Base-by-base conservation (phyloP, 2,329 filamentous ascomycete species). In the Amylocarpus encephaloides region DNA sequence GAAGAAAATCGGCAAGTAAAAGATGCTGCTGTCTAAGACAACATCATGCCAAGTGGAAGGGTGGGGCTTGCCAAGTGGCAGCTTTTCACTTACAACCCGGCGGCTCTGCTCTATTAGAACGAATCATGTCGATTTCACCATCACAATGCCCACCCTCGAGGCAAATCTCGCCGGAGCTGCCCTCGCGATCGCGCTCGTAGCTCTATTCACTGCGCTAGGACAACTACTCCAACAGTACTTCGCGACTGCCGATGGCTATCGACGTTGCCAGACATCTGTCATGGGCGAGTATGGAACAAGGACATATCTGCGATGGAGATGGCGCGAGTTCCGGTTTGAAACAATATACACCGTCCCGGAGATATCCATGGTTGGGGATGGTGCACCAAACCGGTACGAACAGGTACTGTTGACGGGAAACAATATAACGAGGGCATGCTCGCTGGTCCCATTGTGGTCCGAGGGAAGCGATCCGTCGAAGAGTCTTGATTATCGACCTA, bases 181-280 rank as follows among this genome's bases (percentile, higher is more conserved):
- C 9, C 55, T 67, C 7, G 55, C 56, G 32, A 60, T 67, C 15
- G 55, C 65, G 6, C 54, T 67, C 19, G 58, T 66, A 15, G 63
- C 65, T 3, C 56, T 67, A 5, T n/a, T 64, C 26, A 57, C 58
- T 1, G 59, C 65, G 6, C n/a, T 62, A 13, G 54, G 53, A 22
- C 64, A 66, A 52, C 40, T 65, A 9, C 52, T 65, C 1, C 57
- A 61, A 19, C 63, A 66, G 44, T 63, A 64, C 29, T 59, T 66
- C 30, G 63, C 61, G 10, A 67, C 64, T 3, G 65, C 64, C 9
- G 65, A 66, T 55, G 65, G 65, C 13, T 66, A 62, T 40, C 57
- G 64, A 42, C 52, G 61, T 52, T 67, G 65, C 40, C 60, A 64
- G 22, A 48, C 51, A 32, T 65, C 62, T 3, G 62, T 66, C 0